Conservation (phyloP, 176 grass and related monocot species). For the Saccharum officinarum region DNA sequence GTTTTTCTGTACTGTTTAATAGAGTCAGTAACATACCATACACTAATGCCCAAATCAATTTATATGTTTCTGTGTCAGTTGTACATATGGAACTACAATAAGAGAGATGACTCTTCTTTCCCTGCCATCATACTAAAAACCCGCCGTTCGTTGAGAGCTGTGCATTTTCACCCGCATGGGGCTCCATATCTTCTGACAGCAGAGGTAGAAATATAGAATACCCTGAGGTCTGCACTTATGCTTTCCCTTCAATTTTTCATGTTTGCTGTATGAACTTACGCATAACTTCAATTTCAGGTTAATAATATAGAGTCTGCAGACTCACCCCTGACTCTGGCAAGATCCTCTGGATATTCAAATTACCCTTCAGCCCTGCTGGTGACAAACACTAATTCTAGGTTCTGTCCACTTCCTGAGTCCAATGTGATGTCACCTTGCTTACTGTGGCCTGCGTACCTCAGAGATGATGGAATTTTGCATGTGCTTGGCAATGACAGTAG, state of each 20-base stretch:
- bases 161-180: constrained; percentile 97
- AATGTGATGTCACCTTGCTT: constrained; percentile 40
- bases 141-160: constrained; percentile 93
- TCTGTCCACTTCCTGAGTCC: constrained; percentile 51
- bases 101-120: constrained; percentile 59
- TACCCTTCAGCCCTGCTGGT: constrained; percentile 78
- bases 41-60: constrained; percentile 20
- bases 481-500: constrained; percentile 48
- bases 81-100: constrained; percentile 99
- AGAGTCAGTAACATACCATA: neutral
- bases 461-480: constrained; percentile 51
- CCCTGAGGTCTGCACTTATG: constrained; percentile 21
- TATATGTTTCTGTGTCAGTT: constrained; percentile 53
- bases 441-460: constrained; percentile 53
- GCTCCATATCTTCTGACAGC: constrained; percentile 94
- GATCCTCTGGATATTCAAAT: constrained; percentile 89
- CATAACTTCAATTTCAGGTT: constrained; percentile 67
- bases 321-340: constrained; percentile 76
- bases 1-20: constrained; percentile 23
- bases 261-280: constrained; percentile 29
- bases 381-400: constrained; percentile 64
- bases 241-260: constrained; percentile 21
- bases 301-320: constrained; percentile 93
- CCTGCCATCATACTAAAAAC: constrained; percentile 85
- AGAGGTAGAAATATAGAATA: constrained; percentile 71